Percentiles rank a stretch among this genome's conserved stretches.
These are phyloP conservation scores for Fusarium coicis DNA, from an alignment of 2,329 filamentous ascomycete species.

Conservation along the genomic window DNA sequence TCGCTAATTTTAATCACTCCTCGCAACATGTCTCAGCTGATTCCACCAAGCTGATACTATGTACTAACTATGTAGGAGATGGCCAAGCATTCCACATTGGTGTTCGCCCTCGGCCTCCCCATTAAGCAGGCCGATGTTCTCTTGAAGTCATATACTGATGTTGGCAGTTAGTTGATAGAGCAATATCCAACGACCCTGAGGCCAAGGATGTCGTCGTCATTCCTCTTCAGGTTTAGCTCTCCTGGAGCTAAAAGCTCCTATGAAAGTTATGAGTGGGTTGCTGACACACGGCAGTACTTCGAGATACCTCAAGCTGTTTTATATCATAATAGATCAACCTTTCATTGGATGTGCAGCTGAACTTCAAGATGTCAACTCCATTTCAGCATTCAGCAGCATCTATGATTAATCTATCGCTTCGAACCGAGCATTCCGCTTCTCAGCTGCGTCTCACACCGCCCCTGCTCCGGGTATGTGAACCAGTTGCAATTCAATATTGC, in stretches of 20 bases:
- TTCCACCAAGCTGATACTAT: not conserved
- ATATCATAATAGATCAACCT: not conserved
- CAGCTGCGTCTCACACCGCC: slow-evolving; percentile 33
- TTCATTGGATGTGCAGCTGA: not conserved
- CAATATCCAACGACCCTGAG: slow-evolving; percentile 12
- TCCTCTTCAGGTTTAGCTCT: slow-evolving; percentile 37
- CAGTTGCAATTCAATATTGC: slow-evolving; percentile 23
- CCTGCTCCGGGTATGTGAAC: slow-evolving; percentile 6
- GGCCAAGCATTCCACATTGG: not conserved
- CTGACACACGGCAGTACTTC: slow-evolving; percentile 39
- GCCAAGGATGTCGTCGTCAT: slow-evolving; percentile 24
- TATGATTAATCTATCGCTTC: not conserved
- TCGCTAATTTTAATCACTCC: slow-evolving; percentile 6
- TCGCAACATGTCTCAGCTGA: slow-evolving; percentile 1
- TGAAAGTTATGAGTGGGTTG: slow-evolving; percentile 26
- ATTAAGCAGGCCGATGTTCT: not conserved
- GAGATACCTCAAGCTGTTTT: slow-evolving; percentile 21
- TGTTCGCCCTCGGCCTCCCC: not conserved
- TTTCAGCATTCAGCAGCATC: not conserved
- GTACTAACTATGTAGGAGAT: not conserved
- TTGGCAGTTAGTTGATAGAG: slow-evolving; percentile 27
- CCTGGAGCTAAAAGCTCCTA: slow-evolving; percentile 17
- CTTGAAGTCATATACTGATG: not conserved
- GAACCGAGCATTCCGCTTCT: not conserved
- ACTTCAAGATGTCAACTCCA: not conserved